Base-by-base conservation (phyloP, 2,329 filamentous ascomycete species). In the Ambrosiella xylebori region DNA sequence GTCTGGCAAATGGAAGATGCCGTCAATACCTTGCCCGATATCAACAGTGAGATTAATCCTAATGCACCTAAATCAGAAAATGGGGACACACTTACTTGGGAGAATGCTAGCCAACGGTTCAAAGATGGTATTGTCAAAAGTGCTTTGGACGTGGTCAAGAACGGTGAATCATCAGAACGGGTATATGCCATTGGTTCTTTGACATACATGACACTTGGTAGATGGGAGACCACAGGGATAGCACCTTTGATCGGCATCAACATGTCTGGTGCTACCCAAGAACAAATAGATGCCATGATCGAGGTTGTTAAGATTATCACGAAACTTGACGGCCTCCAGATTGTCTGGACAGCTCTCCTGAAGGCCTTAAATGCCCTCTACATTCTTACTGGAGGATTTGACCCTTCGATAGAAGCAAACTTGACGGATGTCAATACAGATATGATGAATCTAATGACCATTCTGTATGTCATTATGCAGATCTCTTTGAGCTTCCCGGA, bases 1-100 rank as follows among this genome's bases (percentile, higher is more conserved):
- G 80, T 89, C 62, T 79, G 81, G 67, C 79, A 84, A 66, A 95
- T 87, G 87, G 71, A 77, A 64, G 73, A 76, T 19, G 76, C 79
- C 1, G 49, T 40, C 19, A 49, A 50, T 17, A 50, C 47, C 13
- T 40, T 56, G 9, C n/a, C 47, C 11, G 53, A 49, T 15, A 57
- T 56, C 47, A 61, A 71, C 59, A 54, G 66, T 63, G 52, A 66
- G 59, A 59, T 70, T 73, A 38, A 67, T 71, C 47, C 58, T 7
- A 50, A 40, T 19, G 54, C 57, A 7, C 40, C 55, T 17, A 55
- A 45, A 12, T 45, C 56, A 12, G 39, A 60, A 49, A 65, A 65
- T 3, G 65, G 64, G 44, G 65, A 56, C 15, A 63, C 64, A 56
- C 57, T 64, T 12, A 73, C 80, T 40, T 95, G 89, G 88, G 74